phyloP scores from a whole-genome alignment of 2,329 filamentous ascomycete species.

The Nakataea oryzae region DNA sequence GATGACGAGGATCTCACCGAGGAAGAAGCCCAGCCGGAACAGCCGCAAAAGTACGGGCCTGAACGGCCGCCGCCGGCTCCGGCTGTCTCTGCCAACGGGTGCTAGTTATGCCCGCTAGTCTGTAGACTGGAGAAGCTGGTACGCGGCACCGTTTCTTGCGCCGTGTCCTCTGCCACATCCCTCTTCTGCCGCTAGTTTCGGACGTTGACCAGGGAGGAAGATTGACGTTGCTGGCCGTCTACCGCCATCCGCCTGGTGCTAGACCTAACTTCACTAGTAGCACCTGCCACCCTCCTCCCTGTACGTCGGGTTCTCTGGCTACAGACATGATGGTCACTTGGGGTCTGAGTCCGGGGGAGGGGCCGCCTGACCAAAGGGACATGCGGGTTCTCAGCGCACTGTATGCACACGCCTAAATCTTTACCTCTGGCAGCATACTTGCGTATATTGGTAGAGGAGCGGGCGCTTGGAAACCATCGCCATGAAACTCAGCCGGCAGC shows the following conservation, averaged over 20 bases:
- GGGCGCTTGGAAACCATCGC: not conserved
- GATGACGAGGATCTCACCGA: conserved; percentile 10
- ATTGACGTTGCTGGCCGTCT: not conserved
- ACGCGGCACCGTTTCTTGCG: not conserved
- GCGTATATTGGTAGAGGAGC: not conserved
- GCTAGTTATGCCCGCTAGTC: conserved; percentile 1
- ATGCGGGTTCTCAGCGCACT: not conserved
- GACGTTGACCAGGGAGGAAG: not conserved
- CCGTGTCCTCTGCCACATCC: not conserved
- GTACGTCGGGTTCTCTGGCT: not conserved
- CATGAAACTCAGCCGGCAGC: not conserved
- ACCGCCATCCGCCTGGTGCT: not conserved
- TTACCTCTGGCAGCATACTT: not conserved
- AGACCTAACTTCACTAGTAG: not conserved
- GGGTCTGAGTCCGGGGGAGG: no score
- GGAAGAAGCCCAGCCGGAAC: conserved; percentile 20
- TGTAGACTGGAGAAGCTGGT: not conserved
- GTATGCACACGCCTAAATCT: not conserved
- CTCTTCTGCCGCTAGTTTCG: not conserved
- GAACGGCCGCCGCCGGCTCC: conserved; percentile 30
- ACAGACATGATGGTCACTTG: not conserved
- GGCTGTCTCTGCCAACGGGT: conserved; percentile 12
- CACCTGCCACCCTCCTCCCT: no score
- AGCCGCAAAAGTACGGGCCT: conserved; percentile 33
- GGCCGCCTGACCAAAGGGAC: not conserved